Evolutionary conservation across 306 rosid genomes (phyloP).

Genomic region (Spatholobus suberectus): DNA sequence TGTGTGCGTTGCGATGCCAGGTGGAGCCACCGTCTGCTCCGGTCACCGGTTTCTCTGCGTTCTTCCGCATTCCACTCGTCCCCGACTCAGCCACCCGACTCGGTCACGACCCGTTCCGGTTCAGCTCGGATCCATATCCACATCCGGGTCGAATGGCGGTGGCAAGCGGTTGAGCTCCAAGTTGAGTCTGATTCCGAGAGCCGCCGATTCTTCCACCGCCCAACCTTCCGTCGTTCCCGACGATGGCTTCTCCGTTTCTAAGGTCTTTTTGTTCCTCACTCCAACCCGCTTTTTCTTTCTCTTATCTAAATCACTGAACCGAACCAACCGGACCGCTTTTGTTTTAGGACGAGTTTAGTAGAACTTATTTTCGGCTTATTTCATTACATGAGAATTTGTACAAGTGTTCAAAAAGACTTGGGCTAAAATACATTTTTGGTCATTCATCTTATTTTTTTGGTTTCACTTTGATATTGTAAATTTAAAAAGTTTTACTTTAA

Average conservation of each 20-base stretch:
- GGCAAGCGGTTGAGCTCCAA: constrained; percentile 16
- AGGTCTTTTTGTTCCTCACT: constrained; percentile 45
- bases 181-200: constrained; percentile 46
- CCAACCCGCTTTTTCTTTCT: not conserved
- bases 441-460: too few species aligned
- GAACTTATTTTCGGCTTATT: too few species aligned
- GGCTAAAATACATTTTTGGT: too few species aligned
- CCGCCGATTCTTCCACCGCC: constrained; percentile 70
- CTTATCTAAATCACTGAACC: too few species aligned
- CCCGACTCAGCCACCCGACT: constrained; percentile 36
- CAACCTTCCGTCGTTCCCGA: constrained; percentile 55
- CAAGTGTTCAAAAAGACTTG: too few species aligned
- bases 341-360: not conserved
- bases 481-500: too few species aligned
- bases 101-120: constrained; percentile 4
- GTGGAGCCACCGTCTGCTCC: constrained; percentile 48
- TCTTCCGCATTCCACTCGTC: constrained; percentile 40
- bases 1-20: constrained; percentile 16
- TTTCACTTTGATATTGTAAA: too few species aligned
- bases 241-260: constrained; percentile 73
- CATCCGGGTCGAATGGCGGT: not conserved
- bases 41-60: constrained; percentile 39
- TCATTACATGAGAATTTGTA: too few species aligned
- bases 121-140: constrained; percentile 7
- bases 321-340: too few species aligned